A percentile compares a stretch with the other conserved stretches of the same genome.
Conservation (phyloP, 805 yeast species). For the Saccharomycopsis amapae region DNA sequence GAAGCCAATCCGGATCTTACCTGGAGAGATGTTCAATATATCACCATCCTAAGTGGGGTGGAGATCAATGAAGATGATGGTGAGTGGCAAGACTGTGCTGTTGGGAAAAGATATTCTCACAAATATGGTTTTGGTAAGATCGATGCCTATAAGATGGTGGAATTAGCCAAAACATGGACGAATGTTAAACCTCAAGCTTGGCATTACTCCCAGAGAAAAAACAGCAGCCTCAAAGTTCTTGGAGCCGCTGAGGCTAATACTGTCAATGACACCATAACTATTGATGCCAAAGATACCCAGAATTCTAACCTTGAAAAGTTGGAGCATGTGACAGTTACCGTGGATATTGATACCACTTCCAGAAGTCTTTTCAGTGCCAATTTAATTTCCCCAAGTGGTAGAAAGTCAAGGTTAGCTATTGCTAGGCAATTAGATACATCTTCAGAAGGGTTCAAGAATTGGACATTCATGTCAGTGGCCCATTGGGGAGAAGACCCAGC, state of each 20-base stretch:
- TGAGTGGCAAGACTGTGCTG: conserved; percentile 64
- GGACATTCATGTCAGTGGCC: conserved; percentile 97
- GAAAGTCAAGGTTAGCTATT: conserved; percentile 66
- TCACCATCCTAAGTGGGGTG: conserved; percentile 63
- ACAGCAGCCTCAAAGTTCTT: conserved; percentile 28
- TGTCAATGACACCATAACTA: conserved; percentile 33
- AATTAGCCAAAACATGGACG: conserved; percentile 65
- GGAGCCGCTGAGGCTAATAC: conserved; percentile 22
- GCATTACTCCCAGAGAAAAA: conserved; percentile 44
- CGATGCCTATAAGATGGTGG: conserved; percentile 72
- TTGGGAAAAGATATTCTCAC: conserved; percentile 69
- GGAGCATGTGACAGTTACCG: conserved; percentile 82
- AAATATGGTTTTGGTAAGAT: conserved; percentile 87
- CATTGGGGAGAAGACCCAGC: conserved; percentile 86
- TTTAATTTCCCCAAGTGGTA: conserved; percentile 69
- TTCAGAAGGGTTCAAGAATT: conserved; percentile 54
- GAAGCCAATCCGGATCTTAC: conserved; percentile 81
- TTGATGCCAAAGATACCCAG: conserved; percentile 43
- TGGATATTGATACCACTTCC: conserved; percentile 53
- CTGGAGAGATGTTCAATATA: conserved; percentile 93
- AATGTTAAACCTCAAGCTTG: conserved; percentile 91
- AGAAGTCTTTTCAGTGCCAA: conserved; percentile 68
- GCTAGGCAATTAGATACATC: conserved; percentile 54
- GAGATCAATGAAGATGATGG: conserved; percentile 63
- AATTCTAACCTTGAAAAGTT: conserved; percentile 57